Evolutionary conservation across 345 rosid genomes (phyloP).

Genomic region (Hypericum perforatum): DNA sequence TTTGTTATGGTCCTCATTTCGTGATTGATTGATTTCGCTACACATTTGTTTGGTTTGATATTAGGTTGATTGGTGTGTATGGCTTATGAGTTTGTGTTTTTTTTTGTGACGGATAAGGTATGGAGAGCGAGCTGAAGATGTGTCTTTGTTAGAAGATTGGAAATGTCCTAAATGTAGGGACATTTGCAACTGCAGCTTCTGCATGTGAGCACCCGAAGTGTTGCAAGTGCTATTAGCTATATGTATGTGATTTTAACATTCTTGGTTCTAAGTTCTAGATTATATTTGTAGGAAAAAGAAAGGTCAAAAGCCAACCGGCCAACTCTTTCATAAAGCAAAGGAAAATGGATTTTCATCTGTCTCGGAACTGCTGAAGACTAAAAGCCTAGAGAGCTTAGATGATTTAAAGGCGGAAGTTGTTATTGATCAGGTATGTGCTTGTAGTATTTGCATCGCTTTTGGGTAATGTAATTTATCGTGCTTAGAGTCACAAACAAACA

Average conservation of each 20-base stretch:
- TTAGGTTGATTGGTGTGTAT: not conserved
- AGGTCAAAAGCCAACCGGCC: constrained; percentile 70
- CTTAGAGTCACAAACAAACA: too few relatives aligned
- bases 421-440: constrained; percentile 19
- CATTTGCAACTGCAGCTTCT: constrained; percentile 72
- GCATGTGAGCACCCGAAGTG: constrained; percentile 44
- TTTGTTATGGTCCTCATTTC: constrained; percentile 12
- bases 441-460: not conserved
- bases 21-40: not conserved
- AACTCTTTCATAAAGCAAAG: constrained; percentile 48
- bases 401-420: constrained; percentile 15
- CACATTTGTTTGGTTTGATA: not conserved
- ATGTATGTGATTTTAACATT: not conserved
- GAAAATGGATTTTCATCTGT: constrained; percentile 62
- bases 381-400: constrained; percentile 29
- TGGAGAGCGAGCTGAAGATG: constrained; percentile 56
- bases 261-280: constrained; percentile 1
- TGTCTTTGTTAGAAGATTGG: constrained; percentile 41
- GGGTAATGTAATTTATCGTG: too few relatives aligned
- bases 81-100: not conserved
- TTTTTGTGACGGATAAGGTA: constrained; percentile 38
- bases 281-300: constrained; percentile 47
- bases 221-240: not conserved
- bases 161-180: constrained; percentile 72
- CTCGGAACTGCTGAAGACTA: constrained; percentile 43